These are phyloP conservation scores for Beauveria medogensis DNA, from an alignment of 2,329 filamentous ascomycete species.

Conservation along the genomic window DNA sequence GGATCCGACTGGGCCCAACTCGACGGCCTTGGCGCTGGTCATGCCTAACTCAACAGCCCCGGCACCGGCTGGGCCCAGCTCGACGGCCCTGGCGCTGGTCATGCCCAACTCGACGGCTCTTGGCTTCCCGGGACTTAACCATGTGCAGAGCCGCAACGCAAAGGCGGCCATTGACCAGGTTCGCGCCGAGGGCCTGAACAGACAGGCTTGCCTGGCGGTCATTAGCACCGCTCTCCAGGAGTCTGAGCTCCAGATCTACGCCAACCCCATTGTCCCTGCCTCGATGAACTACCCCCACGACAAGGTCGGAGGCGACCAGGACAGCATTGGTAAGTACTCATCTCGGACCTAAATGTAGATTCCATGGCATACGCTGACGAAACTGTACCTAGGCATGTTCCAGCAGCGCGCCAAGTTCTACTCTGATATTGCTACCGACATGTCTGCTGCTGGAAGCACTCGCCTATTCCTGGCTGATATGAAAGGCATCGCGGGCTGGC, in stretches of 20 bases:
- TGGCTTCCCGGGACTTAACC: background rate
- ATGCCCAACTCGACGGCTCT: background rate
- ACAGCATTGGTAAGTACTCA: constrained; percentile 3
- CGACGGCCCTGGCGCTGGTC: background rate
- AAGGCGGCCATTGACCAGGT: constrained; percentile 1
- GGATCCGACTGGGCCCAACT: background rate
- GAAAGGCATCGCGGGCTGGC: constrained; percentile 1
- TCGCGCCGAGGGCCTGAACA: background rate
- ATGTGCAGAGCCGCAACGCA: constrained; percentile 5
- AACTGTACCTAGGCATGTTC: background rate
- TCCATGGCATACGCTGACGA: background rate
- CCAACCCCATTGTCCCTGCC: constrained; percentile 1
- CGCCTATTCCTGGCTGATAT: constrained; percentile 4
- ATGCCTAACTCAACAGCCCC: background rate
- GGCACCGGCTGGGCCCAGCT: background rate
- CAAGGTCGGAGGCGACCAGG: constrained; percentile 6
- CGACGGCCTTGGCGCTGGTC: background rate
- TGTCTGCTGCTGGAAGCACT: constrained; percentile 3
- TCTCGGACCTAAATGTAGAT: rapidly evolving
- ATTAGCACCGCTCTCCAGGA: constrained; percentile 7
- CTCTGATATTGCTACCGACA: background rate
- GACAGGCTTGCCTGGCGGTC: constrained; percentile 3
- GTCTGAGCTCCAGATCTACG: constrained; percentile 5
- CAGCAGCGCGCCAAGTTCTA: constrained; percentile 3
- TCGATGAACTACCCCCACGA: constrained; percentile 7